These are phyloP conservation scores for Aphanomyces stellatus DNA, from an alignment of 352 stramenopile species.

Conservation along the genomic window DNA sequence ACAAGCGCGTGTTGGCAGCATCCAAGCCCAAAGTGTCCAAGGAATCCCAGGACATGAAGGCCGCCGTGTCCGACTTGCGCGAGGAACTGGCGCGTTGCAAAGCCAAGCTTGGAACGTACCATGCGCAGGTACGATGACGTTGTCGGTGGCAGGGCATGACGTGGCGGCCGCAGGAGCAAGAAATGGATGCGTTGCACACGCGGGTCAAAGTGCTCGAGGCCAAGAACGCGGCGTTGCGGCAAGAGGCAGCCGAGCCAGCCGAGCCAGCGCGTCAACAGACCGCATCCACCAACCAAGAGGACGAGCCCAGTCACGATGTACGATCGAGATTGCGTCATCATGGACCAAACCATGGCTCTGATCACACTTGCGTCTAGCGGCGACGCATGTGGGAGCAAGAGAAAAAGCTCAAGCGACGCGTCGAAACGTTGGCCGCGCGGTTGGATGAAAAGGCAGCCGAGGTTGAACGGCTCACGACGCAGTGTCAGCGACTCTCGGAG, in stretches of 20 bases:
- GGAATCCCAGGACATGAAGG: slow-evolving; percentile 10
- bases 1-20: slow-evolving; percentile 4
- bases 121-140: not conserved
- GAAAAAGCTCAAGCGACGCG: slow-evolving; percentile 57
- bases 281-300: not conserved
- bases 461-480: slow-evolving; percentile 23
- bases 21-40: not conserved
- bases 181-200: slow-evolving; percentile 48
- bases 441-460: slow-evolving; percentile 66
- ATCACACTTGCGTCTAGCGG: not conserved
- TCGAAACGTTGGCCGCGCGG: slow-evolving; percentile 50
- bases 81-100: slow-evolving; percentile 21
- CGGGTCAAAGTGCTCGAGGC: slow-evolving; percentile 64
- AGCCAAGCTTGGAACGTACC: slow-evolving; percentile 1
- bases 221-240: slow-evolving; percentile 73
- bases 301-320: not conserved
- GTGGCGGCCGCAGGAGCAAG: slow-evolving; percentile 6
- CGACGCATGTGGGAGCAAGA: slow-evolving; percentile 45
- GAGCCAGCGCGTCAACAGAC: not conserved
- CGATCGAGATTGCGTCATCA: not conserved
- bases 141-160: not conserved
- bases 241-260: slow-evolving; percentile 22
- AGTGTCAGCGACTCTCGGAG: slow-evolving; percentile 5
- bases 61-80: slow-evolving; percentile 11
- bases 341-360: too few relatives aligned